phyloP scores from a whole-genome alignment of 148 eudicot species.

The Silene latifolia region DNA sequence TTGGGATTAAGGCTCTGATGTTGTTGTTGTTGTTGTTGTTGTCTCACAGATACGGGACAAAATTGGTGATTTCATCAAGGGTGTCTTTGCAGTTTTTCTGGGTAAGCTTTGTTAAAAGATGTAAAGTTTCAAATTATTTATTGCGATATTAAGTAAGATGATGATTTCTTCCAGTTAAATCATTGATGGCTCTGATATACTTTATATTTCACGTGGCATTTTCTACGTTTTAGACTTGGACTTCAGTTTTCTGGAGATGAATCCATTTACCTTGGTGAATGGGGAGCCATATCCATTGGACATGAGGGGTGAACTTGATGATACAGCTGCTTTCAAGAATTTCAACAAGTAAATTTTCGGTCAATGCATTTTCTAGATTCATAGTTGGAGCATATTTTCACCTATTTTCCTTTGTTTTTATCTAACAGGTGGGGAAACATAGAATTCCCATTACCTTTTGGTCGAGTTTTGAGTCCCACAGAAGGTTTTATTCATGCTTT shows the following conservation, averaged over 20 bases:
- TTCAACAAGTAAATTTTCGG: conserved; percentile 52
- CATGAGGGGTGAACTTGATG: conserved; percentile 83
- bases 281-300: conserved; percentile 71
- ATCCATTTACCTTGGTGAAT: conserved; percentile 66
- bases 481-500: conserved; percentile 71
- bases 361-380: background rate
- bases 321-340: conserved; percentile 75
- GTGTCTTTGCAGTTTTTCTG: conserved; percentile 65
- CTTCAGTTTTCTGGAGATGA: conserved; percentile 76
- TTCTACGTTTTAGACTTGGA: conserved; percentile 44
- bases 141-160: background rate
- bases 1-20: too few relatives aligned
- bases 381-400: background rate
- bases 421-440: conserved; percentile 67
- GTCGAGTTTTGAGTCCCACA: conserved; percentile 76
- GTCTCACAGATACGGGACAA: conserved; percentile 57
- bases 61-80: conserved; percentile 62
- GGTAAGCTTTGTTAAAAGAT: conserved; percentile 37
- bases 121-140: background rate
- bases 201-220: background rate
- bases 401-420: background rate
- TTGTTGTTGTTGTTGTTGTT: too few relatives aligned
- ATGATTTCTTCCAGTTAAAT: background rate
- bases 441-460: conserved; percentile 88
- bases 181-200: background rate